Base-by-base conservation (phyloP, 164 flowering plant genomes). In the Pachysandra terminalis region DNA sequence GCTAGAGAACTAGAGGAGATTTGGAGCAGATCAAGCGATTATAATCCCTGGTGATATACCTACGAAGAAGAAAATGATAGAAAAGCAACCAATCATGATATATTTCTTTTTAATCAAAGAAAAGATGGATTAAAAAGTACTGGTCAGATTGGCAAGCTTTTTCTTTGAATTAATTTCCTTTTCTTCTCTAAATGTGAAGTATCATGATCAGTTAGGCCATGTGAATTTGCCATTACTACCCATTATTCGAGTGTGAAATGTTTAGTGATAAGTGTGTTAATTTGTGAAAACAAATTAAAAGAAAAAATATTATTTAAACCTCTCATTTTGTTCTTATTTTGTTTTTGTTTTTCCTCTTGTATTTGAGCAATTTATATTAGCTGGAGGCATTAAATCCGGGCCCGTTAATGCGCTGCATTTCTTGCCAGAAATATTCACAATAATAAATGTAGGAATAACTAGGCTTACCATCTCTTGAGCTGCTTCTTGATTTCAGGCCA, bases 1-100 rank as follows among this genome's bases (percentile, higher is more conserved):
- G 96, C 97, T 16, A 77, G 93, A 37, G 98, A 95, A 60, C 88
- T 95, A 0, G 97, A 95, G 67, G 85, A 83, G 67, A 95, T 95
- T 53, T 95, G 98, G 98, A 80, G 68, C 28, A 78, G 69, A 37
- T 71, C 88, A 19, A 78, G 77, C 62, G 64, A 68, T 15, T 75
- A 67, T 66, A n/a, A 64, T 12, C n/a, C n/a, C n/a, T n/a, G 25
- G n/a, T n/a, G 37, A 32, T 32, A 32, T 49, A 13, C 24, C 40
- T 32, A 61, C 6, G 37, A 53, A 37, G 56, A 59, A 23, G 32
- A 35, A 62, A 35, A 56, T 19, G n/a, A n/a, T n/a, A n/a, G n/a
- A 48, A 41, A 56, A 56, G 9, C 27, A 56, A 32, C 10, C 51
- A 45, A 45, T 45, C 51, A 45, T 15, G 51, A 45, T 12, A 12